Base-by-base conservation (phyloP, 257 asterid species). In the Coffea canephora region DNA sequence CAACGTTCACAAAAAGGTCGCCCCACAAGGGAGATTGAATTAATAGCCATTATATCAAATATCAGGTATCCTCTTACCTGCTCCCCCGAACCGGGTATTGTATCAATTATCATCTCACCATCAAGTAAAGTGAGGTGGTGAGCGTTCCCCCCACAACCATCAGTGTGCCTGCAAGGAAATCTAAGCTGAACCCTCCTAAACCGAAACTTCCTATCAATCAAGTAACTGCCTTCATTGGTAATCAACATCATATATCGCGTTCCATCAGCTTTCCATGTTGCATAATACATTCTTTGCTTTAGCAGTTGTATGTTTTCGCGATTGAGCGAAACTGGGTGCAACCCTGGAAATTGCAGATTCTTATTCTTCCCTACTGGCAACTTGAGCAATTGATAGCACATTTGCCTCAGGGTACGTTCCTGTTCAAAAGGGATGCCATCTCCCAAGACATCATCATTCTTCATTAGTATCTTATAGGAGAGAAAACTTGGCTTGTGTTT, bases 231-330 rank as follows among this genome's bases (percentile, higher is more conserved):
- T 76, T 92, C 97, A 86, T 85, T 74, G 49, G 98, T 90, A 81
- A 94, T 92, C 72, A 94, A 86, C 98, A 94, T 94, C 98, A 94
- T 92, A 79, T 91, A 94, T 84, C 98, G 88, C 55, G 95, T 94
- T 76, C 98, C 98, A 82, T 92, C 96, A 80, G 98, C 96, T 81
- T 94, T 94, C 98, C 98, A 94, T 61, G 97, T 94, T 23, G 98
- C 97, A 76, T 90, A 94, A 87, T 94, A 94, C 86, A 90, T 91
- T 10, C 90, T 89, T 69, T 94, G 97, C 85, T 94, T 88, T 77
- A 92, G 83, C 79, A 92, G 77, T 80, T 92, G 95, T 68, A 94
- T 86, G 88, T 91, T 94, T 73, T 92, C 96, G 91, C 93, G 91
- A 91, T 87, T 85, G 48, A 94, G 90, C 71, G 97, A 91, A 80